A percentile compares a stretch with the other conserved stretches of the same genome.
These are phyloP conservation scores for Erythrophleum fordii DNA, from an alignment of 306 rosid species.

Conservation along the genomic window DNA sequence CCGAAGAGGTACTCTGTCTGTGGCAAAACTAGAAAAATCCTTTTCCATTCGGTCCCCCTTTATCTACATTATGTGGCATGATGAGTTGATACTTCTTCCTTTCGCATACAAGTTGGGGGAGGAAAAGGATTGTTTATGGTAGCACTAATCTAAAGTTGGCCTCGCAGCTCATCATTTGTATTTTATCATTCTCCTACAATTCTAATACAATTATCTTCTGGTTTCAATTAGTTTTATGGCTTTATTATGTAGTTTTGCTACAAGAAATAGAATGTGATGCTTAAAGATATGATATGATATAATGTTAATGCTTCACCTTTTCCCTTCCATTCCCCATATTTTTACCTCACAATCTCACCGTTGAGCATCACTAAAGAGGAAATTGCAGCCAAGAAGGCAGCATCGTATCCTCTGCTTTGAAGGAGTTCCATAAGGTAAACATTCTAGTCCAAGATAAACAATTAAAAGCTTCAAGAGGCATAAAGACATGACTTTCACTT, in stretches of 20 bases:
- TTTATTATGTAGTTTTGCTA: neutral
- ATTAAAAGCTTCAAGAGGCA: neutral
- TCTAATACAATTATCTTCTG: neutral
- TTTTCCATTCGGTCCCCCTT: neutral
- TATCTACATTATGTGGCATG: neutral
- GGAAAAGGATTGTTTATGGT: neutral
- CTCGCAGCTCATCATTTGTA: neutral
- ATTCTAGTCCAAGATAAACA: neutral
- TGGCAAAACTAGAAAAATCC: neutral
- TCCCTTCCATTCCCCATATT: no score
- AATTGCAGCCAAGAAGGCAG: neutral
- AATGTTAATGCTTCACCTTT: no score
- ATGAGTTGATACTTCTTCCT: neutral
- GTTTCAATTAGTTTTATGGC: neutral
- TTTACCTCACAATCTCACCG: no score
- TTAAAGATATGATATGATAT: neutral
- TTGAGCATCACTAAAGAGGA: neutral
- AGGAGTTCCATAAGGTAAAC: conserved; percentile 6
- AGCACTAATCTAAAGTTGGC: neutral
- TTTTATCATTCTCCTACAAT: neutral
- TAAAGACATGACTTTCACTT: no score
- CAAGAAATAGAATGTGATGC: neutral
- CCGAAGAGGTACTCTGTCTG: neutral
- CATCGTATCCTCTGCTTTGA: neutral
- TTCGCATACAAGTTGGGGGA: neutral